Evolutionary conservation across 176 grass and related monocot genomes (phyloP).

Genomic region (Elaeis guineensis): DNA sequence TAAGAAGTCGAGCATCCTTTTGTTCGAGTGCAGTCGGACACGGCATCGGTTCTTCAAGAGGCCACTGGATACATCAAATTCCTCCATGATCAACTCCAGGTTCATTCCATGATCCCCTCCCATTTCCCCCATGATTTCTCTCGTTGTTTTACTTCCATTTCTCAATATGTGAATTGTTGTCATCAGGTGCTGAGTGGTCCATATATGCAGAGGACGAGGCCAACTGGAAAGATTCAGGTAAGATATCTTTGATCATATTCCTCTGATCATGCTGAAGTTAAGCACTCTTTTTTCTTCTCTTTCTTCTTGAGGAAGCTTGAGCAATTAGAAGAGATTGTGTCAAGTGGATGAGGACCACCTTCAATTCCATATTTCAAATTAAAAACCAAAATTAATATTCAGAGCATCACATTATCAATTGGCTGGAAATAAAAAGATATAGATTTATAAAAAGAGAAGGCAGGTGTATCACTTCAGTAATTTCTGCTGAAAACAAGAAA

Average conservation of each 20-base stretch:
- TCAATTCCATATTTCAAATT: no score
- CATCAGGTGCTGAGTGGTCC: slow-evolving; percentile 75
- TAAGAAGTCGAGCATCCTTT: no score
- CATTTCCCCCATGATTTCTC: not conserved
- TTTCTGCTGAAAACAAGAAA: no score
- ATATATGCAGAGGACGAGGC: slow-evolving; percentile 42
- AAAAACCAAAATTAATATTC: no score
- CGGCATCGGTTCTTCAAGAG: slow-evolving; percentile 86
- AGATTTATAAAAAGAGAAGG: no score
- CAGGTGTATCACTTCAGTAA: no score
- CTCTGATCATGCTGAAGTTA: not conserved
- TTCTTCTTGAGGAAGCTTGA: not conserved
- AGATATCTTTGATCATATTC: slow-evolving; percentile 10
- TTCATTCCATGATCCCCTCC: slow-evolving; percentile 5
- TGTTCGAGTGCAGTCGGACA: slow-evolving; percentile 56
- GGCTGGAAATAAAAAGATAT: no score
- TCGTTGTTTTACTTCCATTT: not conserved
- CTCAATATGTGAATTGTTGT: not conserved
- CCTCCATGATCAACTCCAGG: slow-evolving; percentile 92
- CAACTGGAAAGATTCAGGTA: slow-evolving; percentile 41
- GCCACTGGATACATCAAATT: slow-evolving; percentile 89
- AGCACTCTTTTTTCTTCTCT: not conserved
- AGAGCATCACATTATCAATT: no score
- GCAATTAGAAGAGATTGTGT: no score
- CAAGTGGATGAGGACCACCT: no score